Percentiles rank a stretch among this genome's conserved stretches.
Conservation (phyloP, 2,329 filamentous ascomycete species). For the Colletotrichum destructivum region DNA sequence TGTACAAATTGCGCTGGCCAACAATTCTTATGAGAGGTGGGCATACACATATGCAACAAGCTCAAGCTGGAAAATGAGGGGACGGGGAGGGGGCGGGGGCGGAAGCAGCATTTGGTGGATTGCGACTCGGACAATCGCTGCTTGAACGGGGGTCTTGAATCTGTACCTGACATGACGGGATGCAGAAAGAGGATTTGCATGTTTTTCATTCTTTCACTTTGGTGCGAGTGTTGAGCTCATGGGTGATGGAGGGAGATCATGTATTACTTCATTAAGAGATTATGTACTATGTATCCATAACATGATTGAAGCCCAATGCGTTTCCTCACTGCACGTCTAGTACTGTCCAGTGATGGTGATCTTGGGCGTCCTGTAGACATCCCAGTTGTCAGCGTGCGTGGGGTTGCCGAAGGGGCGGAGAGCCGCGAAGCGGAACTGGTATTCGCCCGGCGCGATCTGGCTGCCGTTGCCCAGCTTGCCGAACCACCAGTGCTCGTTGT, state of each 20-base stretch:
- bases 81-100: too few species aligned
- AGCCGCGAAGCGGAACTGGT: conserved; percentile 59
- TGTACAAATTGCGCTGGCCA: background rate
- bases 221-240: too few species aligned
- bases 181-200: background rate
- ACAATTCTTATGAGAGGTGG: background rate
- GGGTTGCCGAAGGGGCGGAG: conserved; percentile 59
- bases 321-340: conserved; percentile 10
- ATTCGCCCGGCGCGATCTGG: conserved; percentile 57
- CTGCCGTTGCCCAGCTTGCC: conserved; percentile 61
- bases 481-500: conserved; percentile 56
- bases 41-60: background rate
- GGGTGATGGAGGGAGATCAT: background rate
- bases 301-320: background rate
- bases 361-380: conserved; percentile 53
- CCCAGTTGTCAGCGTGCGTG: conserved; percentile 59
- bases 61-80: background rate
- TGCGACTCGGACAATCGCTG: background rate
- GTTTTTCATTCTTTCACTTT: too few species aligned
- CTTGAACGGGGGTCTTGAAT: background rate
- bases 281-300: background rate
- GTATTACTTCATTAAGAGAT: conserved; percentile 29
- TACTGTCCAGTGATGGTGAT: conserved; percentile 51
- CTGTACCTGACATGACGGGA: background rate
- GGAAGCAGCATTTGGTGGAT: background rate